Conservation (phyloP, 768 basidiomycete genomes). For the Suillus subalutaceus region DNA sequence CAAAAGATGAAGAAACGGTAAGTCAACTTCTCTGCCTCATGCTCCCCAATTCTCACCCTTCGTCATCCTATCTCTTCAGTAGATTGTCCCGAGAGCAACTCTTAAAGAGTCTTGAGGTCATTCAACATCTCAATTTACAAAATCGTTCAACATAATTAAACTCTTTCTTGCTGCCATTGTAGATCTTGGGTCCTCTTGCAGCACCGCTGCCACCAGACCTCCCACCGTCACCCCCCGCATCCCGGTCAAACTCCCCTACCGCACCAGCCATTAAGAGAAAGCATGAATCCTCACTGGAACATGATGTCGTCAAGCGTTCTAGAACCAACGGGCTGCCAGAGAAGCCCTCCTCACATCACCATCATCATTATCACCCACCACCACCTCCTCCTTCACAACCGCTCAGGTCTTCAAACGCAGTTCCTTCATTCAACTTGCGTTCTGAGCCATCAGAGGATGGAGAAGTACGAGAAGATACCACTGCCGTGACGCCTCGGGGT, state of each 20-base stretch:
- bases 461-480: conserved; percentile 46
- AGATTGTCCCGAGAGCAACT: conserved; percentile 42
- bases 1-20: conserved; percentile 38
- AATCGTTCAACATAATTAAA: conserved; percentile 7
- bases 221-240: conserved; percentile 48
- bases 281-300: conserved; percentile 29
- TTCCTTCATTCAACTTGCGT: conserved; percentile 31
- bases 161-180: conserved; percentile 9
- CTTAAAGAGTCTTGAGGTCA: conserved; percentile 44
- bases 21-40: conserved; percentile 17
- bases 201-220: conserved; percentile 47
- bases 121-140: conserved; percentile 2
- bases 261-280: conserved; percentile 42
- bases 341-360: conserved; percentile 29
- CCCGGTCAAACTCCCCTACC: conserved; percentile 45
- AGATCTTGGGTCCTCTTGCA: conserved; percentile 45
- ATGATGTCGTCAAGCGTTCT: conserved; percentile 33
- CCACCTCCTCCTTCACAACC: conserved; percentile 23
- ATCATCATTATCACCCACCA: conserved; percentile 31
- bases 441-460: conserved; percentile 50
- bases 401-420: conserved; percentile 26
- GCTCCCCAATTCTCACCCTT: conserved; percentile 18
- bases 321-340: conserved; percentile 31
- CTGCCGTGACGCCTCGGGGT: conserved; percentile 22
- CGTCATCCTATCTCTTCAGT: conserved; percentile 31